Conservation (phyloP, 1,284 basidiomycete genomes). For the Dichomitus squalens region DNA sequence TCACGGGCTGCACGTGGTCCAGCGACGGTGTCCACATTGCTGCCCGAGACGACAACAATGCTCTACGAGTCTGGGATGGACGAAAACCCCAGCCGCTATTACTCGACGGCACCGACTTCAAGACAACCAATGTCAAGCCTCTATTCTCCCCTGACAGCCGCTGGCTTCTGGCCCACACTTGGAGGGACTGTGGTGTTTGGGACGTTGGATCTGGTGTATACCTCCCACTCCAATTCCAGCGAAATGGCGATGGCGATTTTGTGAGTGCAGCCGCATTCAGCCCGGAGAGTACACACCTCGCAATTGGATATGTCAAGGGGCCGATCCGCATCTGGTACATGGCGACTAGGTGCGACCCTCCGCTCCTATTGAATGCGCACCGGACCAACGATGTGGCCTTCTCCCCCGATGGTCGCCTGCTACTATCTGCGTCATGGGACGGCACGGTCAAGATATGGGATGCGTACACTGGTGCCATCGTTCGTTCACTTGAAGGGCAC, state of each 20-base stretch:
- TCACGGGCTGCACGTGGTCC: no score
- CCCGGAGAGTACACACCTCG: no score
- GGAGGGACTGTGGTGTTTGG: background rate
- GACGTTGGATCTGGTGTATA: background rate
- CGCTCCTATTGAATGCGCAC: background rate
- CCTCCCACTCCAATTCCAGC: background rate
- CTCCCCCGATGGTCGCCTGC: background rate
- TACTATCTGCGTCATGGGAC: background rate
- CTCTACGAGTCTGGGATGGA: no score
- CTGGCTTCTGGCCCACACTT: background rate
- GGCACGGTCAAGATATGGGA: background rate
- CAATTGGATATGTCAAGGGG: no score
- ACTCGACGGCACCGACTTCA: background rate
- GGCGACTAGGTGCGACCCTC: no score
- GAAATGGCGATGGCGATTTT: background rate
- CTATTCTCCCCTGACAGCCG: background rate
- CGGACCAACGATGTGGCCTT: background rate
- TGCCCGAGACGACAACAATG: no score
- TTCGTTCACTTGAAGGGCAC: background rate
- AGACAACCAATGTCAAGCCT: background rate
- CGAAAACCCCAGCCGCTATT: no score
- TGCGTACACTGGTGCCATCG: background rate
- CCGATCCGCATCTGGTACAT: background rate
- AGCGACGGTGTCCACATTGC: no score
- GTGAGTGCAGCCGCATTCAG: no score